Base-by-base conservation (phyloP, 2,329 filamentous ascomycete genomes). In the Hypomyces rosellus region DNA sequence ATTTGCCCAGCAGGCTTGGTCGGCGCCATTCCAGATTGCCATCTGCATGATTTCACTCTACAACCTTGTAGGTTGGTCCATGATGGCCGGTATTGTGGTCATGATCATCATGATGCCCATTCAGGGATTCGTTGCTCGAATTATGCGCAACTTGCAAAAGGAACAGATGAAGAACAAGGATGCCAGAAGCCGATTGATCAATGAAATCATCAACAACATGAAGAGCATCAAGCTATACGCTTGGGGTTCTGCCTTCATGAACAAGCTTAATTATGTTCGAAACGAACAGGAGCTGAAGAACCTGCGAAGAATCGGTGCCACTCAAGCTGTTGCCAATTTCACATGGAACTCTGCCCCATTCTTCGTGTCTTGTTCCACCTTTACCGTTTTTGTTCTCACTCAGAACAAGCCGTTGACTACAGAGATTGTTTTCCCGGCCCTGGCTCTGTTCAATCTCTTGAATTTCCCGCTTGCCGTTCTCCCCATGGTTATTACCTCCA, bases 81-180 rank as follows among this genome's bases (percentile, higher is more conserved):
- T 97, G 89, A 84, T 99, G 68, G 90, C 93, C 34, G 93, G 93
- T 61, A 86, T 99, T 46, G 92, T 79, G 48, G 89, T 91, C 51
- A 99, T 99, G 95, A 78, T 99, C 54, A 70, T 96, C 60, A 97
- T 97, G 92, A 92, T 99, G 67, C 93, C 93, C 0, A 75, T 97
- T 59, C 97, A 99, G 65, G 92, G 91, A 45, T 75, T 93, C 54
- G 93, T 97, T 64, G 92, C 93, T 20, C 82, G 86, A 52, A 78
- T 95, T 60, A 96, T 96, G 88, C 96, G 96, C 73, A 89, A 80
- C 40, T 73, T 99, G 60, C 95, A 99, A 66, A 95, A 97, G 70
- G 77, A 84, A 57, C 93, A 99, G 73, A 99, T 99, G 93, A 95
- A 95, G 75, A 97, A 97, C 74, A 99, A 99, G 73, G 93, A 99